Evolutionary conservation across 441 rosid species (phyloP).

Genomic region (Gossypium schwendimanii): DNA sequence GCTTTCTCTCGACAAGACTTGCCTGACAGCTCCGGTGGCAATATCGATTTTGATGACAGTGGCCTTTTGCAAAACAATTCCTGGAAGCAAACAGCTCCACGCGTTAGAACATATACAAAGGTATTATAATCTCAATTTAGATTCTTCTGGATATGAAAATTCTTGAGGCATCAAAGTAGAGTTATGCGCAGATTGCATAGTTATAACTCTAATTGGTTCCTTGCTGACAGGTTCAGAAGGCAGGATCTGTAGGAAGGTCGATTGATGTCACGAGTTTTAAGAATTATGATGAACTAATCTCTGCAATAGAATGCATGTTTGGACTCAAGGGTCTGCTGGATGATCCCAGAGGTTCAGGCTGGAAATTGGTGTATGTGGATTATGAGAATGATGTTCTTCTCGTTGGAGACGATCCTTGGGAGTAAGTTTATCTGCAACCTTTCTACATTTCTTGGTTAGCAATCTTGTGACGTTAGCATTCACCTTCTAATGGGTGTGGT

Average conservation of each 20-base stretch:
- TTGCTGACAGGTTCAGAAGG: constrained; percentile 76
- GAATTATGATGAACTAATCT: constrained; percentile 75
- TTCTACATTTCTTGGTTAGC: not conserved
- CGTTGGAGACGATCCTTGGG: constrained; percentile 99
- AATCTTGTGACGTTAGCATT: not conserved
- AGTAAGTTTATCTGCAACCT: constrained; percentile 42
- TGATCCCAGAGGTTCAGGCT: constrained; percentile 69
- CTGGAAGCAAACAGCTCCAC: constrained; percentile 80
- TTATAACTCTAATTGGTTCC: not conserved
- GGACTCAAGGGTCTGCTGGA: constrained; percentile 88
- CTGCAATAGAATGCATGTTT: constrained; percentile 89
- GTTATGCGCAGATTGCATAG: not conserved
- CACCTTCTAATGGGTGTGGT: constrained; percentile 7
- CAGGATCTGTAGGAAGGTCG: constrained; percentile 94
- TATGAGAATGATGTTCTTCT: constrained; percentile 92
- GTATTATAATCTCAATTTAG: constrained; percentile 24
- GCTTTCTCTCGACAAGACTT: constrained; percentile 72
- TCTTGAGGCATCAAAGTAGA: not conserved
- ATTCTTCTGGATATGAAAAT: not conserved
- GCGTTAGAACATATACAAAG: constrained; percentile 87
- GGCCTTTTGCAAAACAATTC: constrained; percentile 62
- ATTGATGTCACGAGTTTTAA: constrained; percentile 80
- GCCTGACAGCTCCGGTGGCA: constrained; percentile 82
- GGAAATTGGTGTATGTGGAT: constrained; percentile 96
- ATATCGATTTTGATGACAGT: constrained; percentile 71